Evolutionary conservation across 108 stramenopile genomes (phyloP).

Genomic region (Epipyxis sp.): DNA sequence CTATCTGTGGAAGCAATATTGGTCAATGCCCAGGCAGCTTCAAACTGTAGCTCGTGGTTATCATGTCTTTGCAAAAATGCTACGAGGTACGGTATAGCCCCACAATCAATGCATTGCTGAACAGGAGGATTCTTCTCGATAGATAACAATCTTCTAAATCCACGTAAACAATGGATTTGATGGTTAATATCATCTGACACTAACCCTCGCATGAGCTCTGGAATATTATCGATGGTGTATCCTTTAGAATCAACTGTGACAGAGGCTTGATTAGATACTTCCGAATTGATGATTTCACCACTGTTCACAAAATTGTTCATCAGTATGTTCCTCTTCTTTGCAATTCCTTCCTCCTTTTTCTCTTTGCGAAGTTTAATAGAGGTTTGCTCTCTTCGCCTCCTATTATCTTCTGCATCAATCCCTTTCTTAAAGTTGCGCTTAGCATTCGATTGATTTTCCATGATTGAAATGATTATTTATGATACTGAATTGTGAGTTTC

Average conservation of each 20-base stretch:
- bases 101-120: slow-evolving; percentile 64
- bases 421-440: slow-evolving; percentile 27
- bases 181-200: slow-evolving; percentile 39
- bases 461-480: too few species aligned
- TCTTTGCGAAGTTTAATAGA: slow-evolving; percentile 20
- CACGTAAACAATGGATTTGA: slow-evolving; percentile 55
- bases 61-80: slow-evolving; percentile 54
- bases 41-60: slow-evolving; percentile 70
- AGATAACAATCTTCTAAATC: slow-evolving; percentile 75
- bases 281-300: not conserved
- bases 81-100: slow-evolving; percentile 68
- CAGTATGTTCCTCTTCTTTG: slow-evolving; percentile 20
- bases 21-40: slow-evolving; percentile 89
- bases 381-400: not conserved
- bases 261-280: not conserved
- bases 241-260: not conserved
- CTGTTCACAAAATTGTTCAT: not conserved
- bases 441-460: too few species aligned
- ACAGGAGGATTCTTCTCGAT: slow-evolving; percentile 78
- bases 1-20: slow-evolving; percentile 80
- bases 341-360: slow-evolving; percentile 25
- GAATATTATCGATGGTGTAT: slow-evolving; percentile 2
- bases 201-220: not conserved
- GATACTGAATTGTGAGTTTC: too few species aligned
- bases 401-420: not conserved